Evolutionary conservation across 2,329 filamentous ascomycete species (phyloP), one percentile per base, ranked within the genome.

Genomic region (Colletotrichum navitas): DNA sequence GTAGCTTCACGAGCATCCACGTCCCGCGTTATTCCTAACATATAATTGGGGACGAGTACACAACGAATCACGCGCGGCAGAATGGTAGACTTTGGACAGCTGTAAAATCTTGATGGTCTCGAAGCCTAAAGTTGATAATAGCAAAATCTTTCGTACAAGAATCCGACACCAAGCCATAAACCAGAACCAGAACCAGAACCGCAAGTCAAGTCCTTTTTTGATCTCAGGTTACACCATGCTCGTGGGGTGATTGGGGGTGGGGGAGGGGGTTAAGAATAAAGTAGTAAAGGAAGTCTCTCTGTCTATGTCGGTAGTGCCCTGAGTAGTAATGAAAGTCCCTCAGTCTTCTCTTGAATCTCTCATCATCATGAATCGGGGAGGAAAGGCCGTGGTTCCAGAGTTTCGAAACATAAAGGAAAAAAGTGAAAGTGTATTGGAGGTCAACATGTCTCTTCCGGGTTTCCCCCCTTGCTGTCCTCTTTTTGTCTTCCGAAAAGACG

Each of bases 331-430:
- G 70, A 72, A 72, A 71, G 66, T 66, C 70, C 70, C 70, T 70
- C 55, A 71, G 66, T 70, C 61, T 71, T 66, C 62, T 70, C 70
- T 70, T 72, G 69, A 68, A 70, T 70, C 70, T 70, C 61, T 72
- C 70, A 64, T 72, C 60, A 68, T 72, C 63, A 68, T 68, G 72
- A 68, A 60, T 49, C 45, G 58, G 59, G 24, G n/a, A 43, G 39
- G 34, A 49, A 32, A 72, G 72, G 69, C 70, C 65, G 69, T 72
- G 66, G 60, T 69, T 74, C 73, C 73, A 70, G 73, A 68, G 74
- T 75, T 71, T 77, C 74, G 74, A 76, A 75, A 72, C 74, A 74
- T 59, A 58, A 66, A 73, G 75, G 59, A 60, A 56, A 66, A 47
- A 51, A 68, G 54, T 66, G 47, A 69, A 70, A 70, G 69, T 61